These are phyloP conservation scores for Fraxinus xanthoxyloides DNA, from an alignment of 305 asterid genomes.

Conservation along the genomic window DNA sequence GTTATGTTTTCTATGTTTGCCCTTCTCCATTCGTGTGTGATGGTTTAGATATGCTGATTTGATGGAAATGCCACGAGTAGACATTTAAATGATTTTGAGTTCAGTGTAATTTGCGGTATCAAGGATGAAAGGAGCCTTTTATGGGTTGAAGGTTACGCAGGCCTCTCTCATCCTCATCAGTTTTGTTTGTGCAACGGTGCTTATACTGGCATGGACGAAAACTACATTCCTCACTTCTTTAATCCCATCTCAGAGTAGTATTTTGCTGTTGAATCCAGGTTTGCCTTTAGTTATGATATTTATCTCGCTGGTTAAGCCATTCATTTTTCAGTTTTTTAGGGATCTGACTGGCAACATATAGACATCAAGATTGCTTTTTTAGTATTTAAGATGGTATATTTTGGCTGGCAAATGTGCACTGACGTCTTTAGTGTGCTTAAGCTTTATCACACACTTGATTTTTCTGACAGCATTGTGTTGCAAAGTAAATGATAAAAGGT, in stretches of 20 bases:
- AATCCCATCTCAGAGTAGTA: slow-evolving; percentile 45
- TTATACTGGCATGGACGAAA: slow-evolving; percentile 68
- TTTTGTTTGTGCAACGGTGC: slow-evolving; percentile 60
- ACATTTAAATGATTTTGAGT: slow-evolving; percentile 36
- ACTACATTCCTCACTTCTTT: slow-evolving; percentile 62
- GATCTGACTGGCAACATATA: background rate
- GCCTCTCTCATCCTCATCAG: slow-evolving; percentile 77
- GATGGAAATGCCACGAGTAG: slow-evolving; percentile 20
- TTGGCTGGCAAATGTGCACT: background rate
- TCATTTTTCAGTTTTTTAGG: background rate
- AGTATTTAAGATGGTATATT: background rate
- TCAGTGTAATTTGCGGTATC: slow-evolving; percentile 19
- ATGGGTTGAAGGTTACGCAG: slow-evolving; percentile 65
- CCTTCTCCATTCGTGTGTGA: background rate
- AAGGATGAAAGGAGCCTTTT: slow-evolving; percentile 83
- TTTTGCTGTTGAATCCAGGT: slow-evolving; percentile 60
- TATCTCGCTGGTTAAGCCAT: background rate
- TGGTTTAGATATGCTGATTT: slow-evolving; percentile 29
- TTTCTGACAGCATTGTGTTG: background rate
- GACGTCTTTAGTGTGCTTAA: background rate
- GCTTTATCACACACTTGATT: background rate
- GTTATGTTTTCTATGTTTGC: background rate
- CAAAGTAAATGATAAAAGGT: background rate
- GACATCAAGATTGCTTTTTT: background rate
- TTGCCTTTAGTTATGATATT: slow-evolving; percentile 21